Base-by-base conservation (phyloP, 495 filamentous ascomycete genomes). In the Penicillium riverlandense region DNA sequence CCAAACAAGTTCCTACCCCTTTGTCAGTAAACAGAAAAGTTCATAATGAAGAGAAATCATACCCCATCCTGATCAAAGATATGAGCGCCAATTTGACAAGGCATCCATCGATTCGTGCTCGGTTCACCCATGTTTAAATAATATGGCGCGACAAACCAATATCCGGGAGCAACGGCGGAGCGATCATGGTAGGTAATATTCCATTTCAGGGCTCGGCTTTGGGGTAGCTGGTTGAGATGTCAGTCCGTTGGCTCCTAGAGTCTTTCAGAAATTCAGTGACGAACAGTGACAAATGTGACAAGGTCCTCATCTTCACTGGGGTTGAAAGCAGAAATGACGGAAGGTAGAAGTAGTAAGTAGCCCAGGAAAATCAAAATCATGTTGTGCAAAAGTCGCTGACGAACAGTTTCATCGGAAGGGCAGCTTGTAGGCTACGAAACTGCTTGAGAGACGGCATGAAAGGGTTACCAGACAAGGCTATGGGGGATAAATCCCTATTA, bases 141-240 rank as follows among this genome's bases (percentile, higher is more conserved):
- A 35, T 61, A 61, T 1, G 57, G 54, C 0, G 57, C 52, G 9
- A 61, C 51, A 38, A 61, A 61, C 51, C 51, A 57, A 44, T 61
- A 61, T 12, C 57, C 57, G 1, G 54, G 50, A 27, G 42, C 46
- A 10, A 52, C 50, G 29, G 39, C 38, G 0, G 50, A 33, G 13
- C 46, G 49, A 37, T 50, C 38, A 40, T 59, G 47, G 32, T 56
- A 51, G 29, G 47, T 38, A 42, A 62, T 41, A 12, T 62, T 44
- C 33, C 49, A 55, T 44, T 53, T 59, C 38, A 56, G 44, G 8
- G 59, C 56, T 41, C 53, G 42, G 8, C 55, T 38, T 35, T 56
- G 46, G 9, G 59, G 59, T 6, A 58, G 56, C 59, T 62, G 44
- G 4, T 40, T 9, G 31, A n/a, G n/a, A 5, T n/a, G 31, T 33